Conservation (phyloP, 2,329 filamentous ascomycete genomes). For the Thelonectria rubi region DNA sequence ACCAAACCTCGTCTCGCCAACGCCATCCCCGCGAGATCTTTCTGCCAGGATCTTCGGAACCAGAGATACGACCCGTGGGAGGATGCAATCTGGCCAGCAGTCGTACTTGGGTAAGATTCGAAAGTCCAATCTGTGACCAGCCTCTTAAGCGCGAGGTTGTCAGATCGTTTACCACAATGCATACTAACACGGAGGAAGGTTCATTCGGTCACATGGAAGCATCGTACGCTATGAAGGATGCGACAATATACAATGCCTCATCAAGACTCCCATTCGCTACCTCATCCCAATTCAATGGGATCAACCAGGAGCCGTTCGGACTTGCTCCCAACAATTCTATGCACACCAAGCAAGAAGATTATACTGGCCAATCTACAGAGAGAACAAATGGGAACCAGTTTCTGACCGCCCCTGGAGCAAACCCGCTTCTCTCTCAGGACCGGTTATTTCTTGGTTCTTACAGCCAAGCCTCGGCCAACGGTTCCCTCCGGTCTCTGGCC, state of each 20-base stretch:
- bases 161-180: background rate
- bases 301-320: slow-evolving; percentile 42
- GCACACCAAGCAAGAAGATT: slow-evolving; percentile 44
- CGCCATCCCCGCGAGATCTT: slow-evolving; percentile 44
- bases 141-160: background rate
- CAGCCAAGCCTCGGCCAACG: slow-evolving; percentile 33
- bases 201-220: slow-evolving; percentile 42
- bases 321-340: slow-evolving; percentile 36
- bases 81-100: slow-evolving; percentile 32
- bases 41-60: slow-evolving; percentile 37
- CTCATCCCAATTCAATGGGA: slow-evolving; percentile 36
- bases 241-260: slow-evolving; percentile 45
- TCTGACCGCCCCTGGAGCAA: slow-evolving; percentile 42
- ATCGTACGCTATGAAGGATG: slow-evolving; percentile 44
- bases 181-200: slow-evolving; percentile 33
- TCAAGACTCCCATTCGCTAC: slow-evolving; percentile 42
- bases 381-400: slow-evolving; percentile 39
- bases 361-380: slow-evolving; percentile 29
- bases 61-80: slow-evolving; percentile 36
- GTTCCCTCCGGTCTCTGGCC: slow-evolving; percentile 39
- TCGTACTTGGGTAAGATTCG: slow-evolving; percentile 24
- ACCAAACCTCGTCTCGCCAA: slow-evolving; percentile 51
- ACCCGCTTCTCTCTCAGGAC: slow-evolving; percentile 48
- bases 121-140: background rate
- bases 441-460: slow-evolving; percentile 43